phyloP scores from a whole-genome alignment of 2,329 filamentous ascomycete genomes.

The Penicillium sp. region DNA sequence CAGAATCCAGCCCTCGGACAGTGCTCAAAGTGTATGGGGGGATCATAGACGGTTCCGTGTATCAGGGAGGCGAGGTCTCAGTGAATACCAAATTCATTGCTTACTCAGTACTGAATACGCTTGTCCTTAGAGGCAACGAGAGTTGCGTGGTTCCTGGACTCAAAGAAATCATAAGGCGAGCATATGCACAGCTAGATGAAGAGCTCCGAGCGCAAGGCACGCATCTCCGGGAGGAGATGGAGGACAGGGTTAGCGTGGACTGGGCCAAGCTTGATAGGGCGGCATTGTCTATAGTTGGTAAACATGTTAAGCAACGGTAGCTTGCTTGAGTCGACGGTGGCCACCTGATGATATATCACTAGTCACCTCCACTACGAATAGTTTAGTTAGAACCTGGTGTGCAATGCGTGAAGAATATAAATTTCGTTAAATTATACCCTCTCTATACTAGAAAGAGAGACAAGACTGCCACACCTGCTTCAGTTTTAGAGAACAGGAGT shows the following conservation, averaged over 20 bases:
- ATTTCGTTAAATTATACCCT: conserved; percentile 32
- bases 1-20: conserved; percentile 19
- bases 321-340: too few relatives aligned
- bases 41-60: conserved; percentile 21
- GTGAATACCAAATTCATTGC: conserved; percentile 39
- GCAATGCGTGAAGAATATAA: conserved; percentile 11
- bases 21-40: conserved; percentile 6
- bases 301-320: too few relatives aligned
- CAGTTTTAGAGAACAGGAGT: conserved; percentile 10
- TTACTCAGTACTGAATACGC: conserved; percentile 38
- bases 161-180: conserved; percentile 29
- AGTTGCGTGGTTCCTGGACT: conserved; percentile 39
- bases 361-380: background rate
- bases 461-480: conserved; percentile 15
- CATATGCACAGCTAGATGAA: conserved; percentile 33
- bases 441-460: conserved; percentile 24
- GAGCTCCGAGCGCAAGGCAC: conserved; percentile 33
- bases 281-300: conserved; percentile 26
- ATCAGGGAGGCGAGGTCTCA: conserved; percentile 21
- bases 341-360: background rate
- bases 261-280: conserved; percentile 54
- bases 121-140: conserved; percentile 30
- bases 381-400: background rate
- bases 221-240: conserved; percentile 30
- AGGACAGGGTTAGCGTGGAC: conserved; percentile 41